A percentile compares a stretch with the other conserved stretches of the same genome.
phyloP scores from a whole-genome alignment of 2,329 filamentous ascomycete genomes.

The Colletotrichum shisoi region DNA sequence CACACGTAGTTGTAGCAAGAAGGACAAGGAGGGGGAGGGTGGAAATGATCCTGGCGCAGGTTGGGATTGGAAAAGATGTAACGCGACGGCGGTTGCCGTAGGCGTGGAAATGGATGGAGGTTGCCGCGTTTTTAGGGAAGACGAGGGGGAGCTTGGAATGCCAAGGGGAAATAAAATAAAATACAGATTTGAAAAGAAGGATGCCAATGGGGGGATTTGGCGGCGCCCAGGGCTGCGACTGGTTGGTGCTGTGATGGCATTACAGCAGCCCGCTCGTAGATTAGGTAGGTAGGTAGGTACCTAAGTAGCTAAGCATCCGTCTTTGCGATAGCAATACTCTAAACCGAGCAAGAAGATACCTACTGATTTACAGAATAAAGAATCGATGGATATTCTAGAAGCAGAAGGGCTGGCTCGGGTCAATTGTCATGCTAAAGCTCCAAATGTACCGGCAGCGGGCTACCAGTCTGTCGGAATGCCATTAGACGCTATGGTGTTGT shows the following conservation, averaged over 20 bases:
- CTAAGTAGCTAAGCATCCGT: too few relatives aligned
- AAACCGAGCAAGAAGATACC: too few relatives aligned
- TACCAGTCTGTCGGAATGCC: constrained; percentile 34
- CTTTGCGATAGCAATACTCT: too few relatives aligned
- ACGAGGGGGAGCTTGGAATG: background rate
- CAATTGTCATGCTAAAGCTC: background rate
- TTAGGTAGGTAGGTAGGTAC: too few relatives aligned
- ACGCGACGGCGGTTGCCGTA: constrained; percentile 38
- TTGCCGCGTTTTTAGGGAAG: constrained; percentile 29
- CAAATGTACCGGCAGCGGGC: constrained; percentile 12
- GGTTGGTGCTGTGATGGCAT: too few relatives aligned
- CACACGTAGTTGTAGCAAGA: background rate
- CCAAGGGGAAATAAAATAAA: too few relatives aligned
- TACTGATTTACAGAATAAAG: too few relatives aligned
- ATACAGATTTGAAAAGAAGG: background rate
- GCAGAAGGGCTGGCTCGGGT: background rate
- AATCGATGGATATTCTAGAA: too few relatives aligned
- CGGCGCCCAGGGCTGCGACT: too few relatives aligned
- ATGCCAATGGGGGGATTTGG: background rate
- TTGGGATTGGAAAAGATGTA: background rate
- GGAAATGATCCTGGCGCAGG: background rate
- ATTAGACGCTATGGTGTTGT: background rate
- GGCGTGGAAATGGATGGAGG: constrained; percentile 21
- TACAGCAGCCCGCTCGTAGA: too few relatives aligned
- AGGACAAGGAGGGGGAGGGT: background rate